Base-by-base conservation (phyloP, 2,329 filamentous ascomycete species). In the Epichloe elymi region DNA sequence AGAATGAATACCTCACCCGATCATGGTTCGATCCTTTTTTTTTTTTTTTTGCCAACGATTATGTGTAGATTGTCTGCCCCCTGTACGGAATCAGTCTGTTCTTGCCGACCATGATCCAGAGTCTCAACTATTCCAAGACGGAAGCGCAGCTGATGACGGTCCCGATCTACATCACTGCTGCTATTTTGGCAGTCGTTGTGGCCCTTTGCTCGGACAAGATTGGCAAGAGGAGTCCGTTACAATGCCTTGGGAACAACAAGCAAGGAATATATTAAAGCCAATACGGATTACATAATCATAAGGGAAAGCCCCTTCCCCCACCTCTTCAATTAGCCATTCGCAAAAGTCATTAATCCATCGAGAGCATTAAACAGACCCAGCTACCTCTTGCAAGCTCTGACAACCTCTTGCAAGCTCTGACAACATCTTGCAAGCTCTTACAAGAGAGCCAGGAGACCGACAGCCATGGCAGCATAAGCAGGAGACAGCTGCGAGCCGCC, bases 131-230 rank as follows among this genome's bases (percentile, higher is more conserved):
- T 60, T 70, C 70, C 71, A 4, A 75, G 67, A 72, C 69, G 3
- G 79, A 49, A 19, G 51, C 82, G 0, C 83, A 86, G 60, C 70
- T 86, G 0, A 78, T 86, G 71, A 85, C 80, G 0, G 75, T 84
- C 0, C 77, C 60, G 55, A 79, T 69, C 58, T 79, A 67, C 62
- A 75, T 84, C 60, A 75, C 79, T 1, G 83, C 86, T 14, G 80
- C 83, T 46, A 76, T 79, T 4, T 59, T 80, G 1, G 72, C 78
- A 3, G 67, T 83, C 0, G 46, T 73, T 1, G 68, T 73, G 0
- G 79, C 79, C 0, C 80, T 73, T 55, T 57, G 69, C 36, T 80
- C 80, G 0, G 80, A 84, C 56, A 67, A 69, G 5, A 65, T 71
- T 0, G 74, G 75, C 26, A 75, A 76, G 59, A 63, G 75, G 4